Base-by-base conservation (phyloP, 148 eudicot genomes). In the Amaranthus cruentus region DNA sequence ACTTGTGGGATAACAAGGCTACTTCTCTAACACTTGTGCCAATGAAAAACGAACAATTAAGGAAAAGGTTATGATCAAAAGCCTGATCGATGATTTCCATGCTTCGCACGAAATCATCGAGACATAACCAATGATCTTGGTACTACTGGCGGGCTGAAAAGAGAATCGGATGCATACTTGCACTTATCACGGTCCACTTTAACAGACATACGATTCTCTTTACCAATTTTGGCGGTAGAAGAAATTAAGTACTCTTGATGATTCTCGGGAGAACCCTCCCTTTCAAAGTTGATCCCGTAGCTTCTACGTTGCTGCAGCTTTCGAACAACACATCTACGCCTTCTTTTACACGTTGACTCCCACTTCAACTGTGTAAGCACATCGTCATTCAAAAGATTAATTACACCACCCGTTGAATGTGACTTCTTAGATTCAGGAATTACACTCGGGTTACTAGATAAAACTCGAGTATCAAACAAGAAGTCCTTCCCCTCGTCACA, bases 151-250 rank as follows among this genome's bases (percentile, higher is more conserved):
- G 93, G 81, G 55, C 81, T 72, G 73, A 87, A 90, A 44, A 77
- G 83, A 62, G 90, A 76, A 49, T 83, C 90, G 42, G 80, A 75
- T 3, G 53, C 51, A 69, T 75, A 87, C 77, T 94, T 94, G 88
- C 90, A 89, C 48, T 87, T 88, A 66, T 93, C 96, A 18, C 49
- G 74, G 52, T 86, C 90, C 44, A 85, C 81, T 74, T 81, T 84
- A 63, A 81, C 48, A 10, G 89, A 69, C 55, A 62, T 71, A 9
- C 67, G 66, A 21, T 6, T 50, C 46, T 70, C 82, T 14, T 55
- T 79, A 15, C 67, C 66, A 6, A 51, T 55, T 47, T 83, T 85
- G 59, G 82, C 12, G 12, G 90, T 56, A 12, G 81, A 70, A 2
- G 69, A 66, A 14, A 66, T 55, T 18, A 77, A 47, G 43, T 80